Evolutionary conservation across 2,329 filamentous ascomycete genomes (phyloP), one percentile per base, ranked within the genome.

Genomic region (Cladosporium sp.): DNA sequence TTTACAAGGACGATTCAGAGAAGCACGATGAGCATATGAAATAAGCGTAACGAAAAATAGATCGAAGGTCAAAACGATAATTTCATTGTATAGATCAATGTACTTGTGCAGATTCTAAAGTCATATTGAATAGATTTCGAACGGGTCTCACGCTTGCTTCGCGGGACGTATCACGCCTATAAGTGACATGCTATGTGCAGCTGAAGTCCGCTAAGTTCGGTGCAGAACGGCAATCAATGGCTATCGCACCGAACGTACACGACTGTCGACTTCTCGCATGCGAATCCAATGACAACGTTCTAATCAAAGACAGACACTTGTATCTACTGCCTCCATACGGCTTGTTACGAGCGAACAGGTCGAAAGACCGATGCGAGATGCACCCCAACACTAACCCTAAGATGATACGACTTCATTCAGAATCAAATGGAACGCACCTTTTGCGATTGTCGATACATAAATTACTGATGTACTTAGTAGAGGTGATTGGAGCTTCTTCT

Each of bases 201-300:
- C 35, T 40, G 35, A 8, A 21, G 40, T 46, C 10, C 8, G n/a
- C 40, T 10, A 18, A n/a, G 10, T 2, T 46, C n/a, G 7, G 1
- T 46, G 0, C 5, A 46, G 8, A 5, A 18, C 8, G 16, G 0
- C 7, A 46, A 46, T 46, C n/a, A 21, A 46, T 11, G 40, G 10
- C n/a, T 10, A 2, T 21, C 1, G 4, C 8, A 8, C 21, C 10
- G 40, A 46, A 11, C 3, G 10, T 1, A 10, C 18, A 21, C 18
- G 1, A 10, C 3, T 1, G 5, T 6, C 18, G 16, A 44, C 18
- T n/a, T 6, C 10, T n/a, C n/a, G 37, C 6, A 44, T 7, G 7
- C 18, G 2, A n/a, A 5, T 1, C 1, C 3, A 18, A 10, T n/a
- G 10, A 10, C 1, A n/a, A 2, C 10, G n/a, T 18, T 2, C 3